Evolutionary conservation across 1,139 yeast species (phyloP).

Genomic region (Kazachstania sp.): DNA sequence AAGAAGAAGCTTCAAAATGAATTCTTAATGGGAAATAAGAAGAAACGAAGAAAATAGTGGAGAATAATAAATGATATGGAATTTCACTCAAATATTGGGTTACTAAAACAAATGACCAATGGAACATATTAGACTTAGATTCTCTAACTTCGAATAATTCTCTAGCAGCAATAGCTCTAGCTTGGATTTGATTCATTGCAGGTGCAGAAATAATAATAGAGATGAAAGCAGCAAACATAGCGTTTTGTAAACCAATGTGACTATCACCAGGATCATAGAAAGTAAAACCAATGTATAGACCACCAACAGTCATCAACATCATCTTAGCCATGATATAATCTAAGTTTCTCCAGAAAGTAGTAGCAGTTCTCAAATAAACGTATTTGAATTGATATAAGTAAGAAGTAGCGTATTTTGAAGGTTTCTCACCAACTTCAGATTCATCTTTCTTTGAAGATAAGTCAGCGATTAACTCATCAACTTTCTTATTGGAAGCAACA

Average conservation of each 20-base stretch:
- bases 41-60: conserved; percentile 45
- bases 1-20: conserved; percentile 38
- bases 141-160: conserved; percentile 57
- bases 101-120: conserved; percentile 49
- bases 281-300: conserved; percentile 41
- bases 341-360: conserved; percentile 41
- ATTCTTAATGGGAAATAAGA: conserved; percentile 54
- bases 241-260: conserved; percentile 38
- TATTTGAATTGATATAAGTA: conserved; percentile 33
- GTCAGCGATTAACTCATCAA: conserved; percentile 23
- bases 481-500: conserved; percentile 19
- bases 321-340: conserved; percentile 37
- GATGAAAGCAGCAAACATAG: conserved; percentile 44
- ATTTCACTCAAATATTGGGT: conserved; percentile 46
- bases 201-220: conserved; percentile 35
- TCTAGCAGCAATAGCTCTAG: conserved; percentile 42
- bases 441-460: conserved; percentile 9
- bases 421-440: conserved; percentile 6
- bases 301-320: conserved; percentile 33
- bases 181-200: conserved; percentile 40
- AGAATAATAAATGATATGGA: conserved; percentile 47
- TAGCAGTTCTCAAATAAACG: conserved; percentile 33
- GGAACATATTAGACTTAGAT: conserved; percentile 55
- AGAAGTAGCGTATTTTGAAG: conserved; percentile 35
- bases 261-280: conserved; percentile 34